Evolutionary conservation across 2,329 filamentous ascomycete genomes (phyloP).

Genomic region (Thermomyces lanuginosus): DNA sequence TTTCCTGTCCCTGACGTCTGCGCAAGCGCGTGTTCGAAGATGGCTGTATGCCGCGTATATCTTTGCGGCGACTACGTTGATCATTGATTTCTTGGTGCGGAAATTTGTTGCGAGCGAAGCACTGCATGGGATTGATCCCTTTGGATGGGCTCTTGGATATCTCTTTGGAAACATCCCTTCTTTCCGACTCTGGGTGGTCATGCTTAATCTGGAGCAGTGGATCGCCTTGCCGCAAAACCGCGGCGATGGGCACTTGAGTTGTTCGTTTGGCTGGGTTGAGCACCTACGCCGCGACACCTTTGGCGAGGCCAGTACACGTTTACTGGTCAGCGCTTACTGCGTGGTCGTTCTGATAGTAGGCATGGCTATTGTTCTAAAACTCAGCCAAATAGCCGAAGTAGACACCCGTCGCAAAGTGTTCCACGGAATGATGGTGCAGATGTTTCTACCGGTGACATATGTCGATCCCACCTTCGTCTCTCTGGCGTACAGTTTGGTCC

Average conservation of each 20-base stretch:
- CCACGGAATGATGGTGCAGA: conserved; percentile 94
- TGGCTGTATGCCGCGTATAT: conserved; percentile 71
- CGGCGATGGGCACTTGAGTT: conserved; percentile 19
- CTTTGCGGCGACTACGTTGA: conserved; percentile 48
- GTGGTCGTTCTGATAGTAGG: conserved; percentile 51
- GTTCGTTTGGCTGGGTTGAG: conserved; percentile 45
- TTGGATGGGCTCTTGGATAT: conserved; percentile 87
- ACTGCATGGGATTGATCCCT: conserved; percentile 57
- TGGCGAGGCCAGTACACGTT: conserved; percentile 66
- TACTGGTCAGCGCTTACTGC: conserved; percentile 62
- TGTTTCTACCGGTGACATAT: conserved; percentile 77
- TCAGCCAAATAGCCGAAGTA: conserved; percentile 68
- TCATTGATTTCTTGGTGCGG: conserved; percentile 57
- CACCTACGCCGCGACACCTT: conserved; percentile 47
- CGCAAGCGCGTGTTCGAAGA: conserved; percentile 59
- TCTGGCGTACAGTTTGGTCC: conserved; percentile 60
- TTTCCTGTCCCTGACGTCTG: conserved; percentile 64
- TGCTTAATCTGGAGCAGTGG: conserved; percentile 55
- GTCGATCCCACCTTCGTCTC: conserved; percentile 73
- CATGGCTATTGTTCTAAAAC: conserved; percentile 54
- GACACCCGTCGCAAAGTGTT: conserved; percentile 95
- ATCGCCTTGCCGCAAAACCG: conserved; percentile 47
- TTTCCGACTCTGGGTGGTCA: conserved; percentile 56
- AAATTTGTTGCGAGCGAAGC: conserved; percentile 51
- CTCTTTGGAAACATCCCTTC: conserved; percentile 60